Base-by-base conservation (phyloP, 495 filamentous ascomycete species). In the Astrocystis sublimbata region DNA sequence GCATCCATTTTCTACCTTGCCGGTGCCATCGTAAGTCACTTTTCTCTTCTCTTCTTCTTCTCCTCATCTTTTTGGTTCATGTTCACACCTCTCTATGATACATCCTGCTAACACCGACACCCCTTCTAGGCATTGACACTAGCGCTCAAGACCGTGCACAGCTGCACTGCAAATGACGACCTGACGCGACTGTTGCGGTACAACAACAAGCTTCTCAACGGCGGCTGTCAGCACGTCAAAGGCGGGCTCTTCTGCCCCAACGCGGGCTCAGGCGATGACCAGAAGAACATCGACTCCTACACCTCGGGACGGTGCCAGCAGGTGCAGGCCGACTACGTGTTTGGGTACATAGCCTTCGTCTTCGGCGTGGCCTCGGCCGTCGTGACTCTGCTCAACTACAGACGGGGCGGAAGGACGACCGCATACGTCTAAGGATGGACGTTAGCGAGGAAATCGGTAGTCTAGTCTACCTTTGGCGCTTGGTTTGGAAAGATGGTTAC, bases 21-120 rank as follows among this genome's bases (percentile, higher is more conserved):
- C 12, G 82, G 78, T 33, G 85, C 77, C 19, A 78, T 85, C 54
- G 84, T 86, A 79, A 65, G 85, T 81, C 10, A 23, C 50, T 40
- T 19, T 9, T 6, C 10, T 53, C 15, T 28, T 41, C 12, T 13
- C 33, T 36, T 13, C 33, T 13, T 13, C 6, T 6, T 35, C 21
- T 46, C 60, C 40, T 63, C 19, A 26, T 13, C n/a, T n/a, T n/a
- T n/a, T n/a, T n/a, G n/a, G n/a, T n/a, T n/a, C n/a, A n/a, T n/a
- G n/a, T 28, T 7, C n/a, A 6, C 15, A 8, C 15, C 6, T 56
- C 12, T 24, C 13, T 41, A n/a, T 23, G 2, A 10, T n/a, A 19
- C 3, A 1, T 10, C 36, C 9, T 26, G 5, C 40, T 45, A 6
- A 57, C 54, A 10, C 26, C 2, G 7, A 43, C 23, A 31, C 40